A percentile compares a stretch with the other conserved stretches of the same genome.
phyloP scores from a whole-genome alignment of 495 filamentous ascomycete species.

The Xylaria telfairii region DNA sequence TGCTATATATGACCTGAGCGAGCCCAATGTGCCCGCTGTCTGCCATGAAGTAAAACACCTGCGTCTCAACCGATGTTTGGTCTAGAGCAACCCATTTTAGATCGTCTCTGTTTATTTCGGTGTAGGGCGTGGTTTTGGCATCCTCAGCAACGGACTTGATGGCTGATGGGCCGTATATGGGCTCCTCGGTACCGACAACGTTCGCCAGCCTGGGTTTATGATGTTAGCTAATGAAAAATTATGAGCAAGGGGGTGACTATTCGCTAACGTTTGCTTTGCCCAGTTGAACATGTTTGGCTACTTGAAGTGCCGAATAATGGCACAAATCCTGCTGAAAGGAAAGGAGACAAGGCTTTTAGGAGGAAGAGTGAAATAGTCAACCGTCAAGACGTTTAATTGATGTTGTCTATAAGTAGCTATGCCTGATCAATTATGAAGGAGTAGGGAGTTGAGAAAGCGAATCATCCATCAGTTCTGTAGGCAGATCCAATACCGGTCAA shows the following conservation, averaged over 20 bases:
- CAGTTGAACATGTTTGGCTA: conserved; percentile 52
- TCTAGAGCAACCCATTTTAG: conserved; percentile 82
- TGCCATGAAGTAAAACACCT: conserved; percentile 89
- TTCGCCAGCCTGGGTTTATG: conserved; percentile 72
- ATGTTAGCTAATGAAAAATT: conserved; percentile 26
- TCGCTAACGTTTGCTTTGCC: conserved; percentile 54
- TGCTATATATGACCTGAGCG: conserved; percentile 95
- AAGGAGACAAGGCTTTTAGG: neutral
- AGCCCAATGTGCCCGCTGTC: conserved; percentile 78
- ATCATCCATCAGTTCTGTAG: conserved; percentile 1
- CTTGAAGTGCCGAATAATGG: neutral
- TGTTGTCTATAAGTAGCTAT: neutral
- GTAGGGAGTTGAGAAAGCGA: conserved; percentile 14
- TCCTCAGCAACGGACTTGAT: conserved; percentile 85
- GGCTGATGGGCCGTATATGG: conserved; percentile 90
- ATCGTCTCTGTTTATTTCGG: conserved; percentile 76
- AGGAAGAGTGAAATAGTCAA: conserved; percentile 1
- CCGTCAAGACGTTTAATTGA: neutral
- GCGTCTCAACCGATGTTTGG: conserved; percentile 92
- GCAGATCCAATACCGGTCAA: neutral
- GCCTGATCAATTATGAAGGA: conserved; percentile 16
- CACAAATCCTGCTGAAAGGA: neutral
- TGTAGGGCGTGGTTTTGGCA: conserved; percentile 78
- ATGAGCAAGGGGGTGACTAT: conserved; percentile 24
- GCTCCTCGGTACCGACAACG: conserved; percentile 93